Percentiles rank a stretch among this genome's conserved stretches.
phyloP scores from a whole-genome alignment of 1,284 basidiomycete genomes.

The Acaromyces ingoldii region DNA sequence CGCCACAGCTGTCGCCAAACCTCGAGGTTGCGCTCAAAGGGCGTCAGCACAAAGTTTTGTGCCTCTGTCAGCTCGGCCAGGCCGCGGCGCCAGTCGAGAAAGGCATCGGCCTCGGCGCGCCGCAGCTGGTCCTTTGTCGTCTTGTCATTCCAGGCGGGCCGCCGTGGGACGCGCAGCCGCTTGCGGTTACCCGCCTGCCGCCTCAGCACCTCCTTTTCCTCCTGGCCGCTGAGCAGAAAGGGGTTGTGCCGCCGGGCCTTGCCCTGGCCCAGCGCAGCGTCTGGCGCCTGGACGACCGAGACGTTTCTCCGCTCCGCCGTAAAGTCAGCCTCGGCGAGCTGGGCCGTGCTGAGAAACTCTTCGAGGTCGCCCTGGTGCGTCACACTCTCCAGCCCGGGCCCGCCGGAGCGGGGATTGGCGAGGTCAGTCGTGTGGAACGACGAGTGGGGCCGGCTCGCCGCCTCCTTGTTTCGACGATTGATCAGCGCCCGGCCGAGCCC shows the following conservation, averaged over 20 bases:
- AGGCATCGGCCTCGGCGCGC: constrained; percentile 45
- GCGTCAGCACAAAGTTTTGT: constrained; percentile 48
- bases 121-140: constrained; percentile 48
- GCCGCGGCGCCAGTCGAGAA: constrained; percentile 48
- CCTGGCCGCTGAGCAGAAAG: constrained; percentile 74
- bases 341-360: constrained; percentile 91
- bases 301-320: constrained; percentile 93
- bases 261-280: constrained; percentile 22
- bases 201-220: constrained; percentile 63
- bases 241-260: constrained; percentile 61
- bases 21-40: constrained; percentile 51
- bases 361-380: constrained; percentile 95
- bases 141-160: constrained; percentile 41
- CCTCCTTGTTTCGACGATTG: constrained; percentile 45
- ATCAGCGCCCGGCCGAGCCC: constrained; percentile 47
- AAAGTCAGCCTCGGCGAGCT: constrained; percentile 90
- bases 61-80: constrained; percentile 49
- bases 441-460: constrained; percentile 28
- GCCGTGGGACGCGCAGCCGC: constrained; percentile 41
- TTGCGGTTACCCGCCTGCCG: constrained; percentile 44
- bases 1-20: constrained; percentile 52
- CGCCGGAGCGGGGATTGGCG: constrained; percentile 52
- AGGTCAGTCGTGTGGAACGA: constrained; percentile 49
- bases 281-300: constrained; percentile 72
- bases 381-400: constrained; percentile 76